Base-by-base conservation (phyloP, 1,284 basidiomycete genomes). In the Puccinia polysora region DNA sequence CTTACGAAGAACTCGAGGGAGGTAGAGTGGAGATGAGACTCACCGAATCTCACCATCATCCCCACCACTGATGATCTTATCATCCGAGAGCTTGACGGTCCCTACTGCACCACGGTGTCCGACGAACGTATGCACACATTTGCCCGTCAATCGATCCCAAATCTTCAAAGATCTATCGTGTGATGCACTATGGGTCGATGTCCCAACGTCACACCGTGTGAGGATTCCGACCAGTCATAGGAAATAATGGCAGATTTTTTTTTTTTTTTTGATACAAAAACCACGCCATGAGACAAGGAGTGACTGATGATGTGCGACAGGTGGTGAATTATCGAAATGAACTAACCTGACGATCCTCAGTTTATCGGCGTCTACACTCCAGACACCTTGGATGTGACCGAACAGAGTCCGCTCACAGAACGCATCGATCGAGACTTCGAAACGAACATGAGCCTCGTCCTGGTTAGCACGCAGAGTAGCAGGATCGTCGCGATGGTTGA, bases 101-200 rank as follows among this genome's bases (percentile, higher is more conserved):
- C 91, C 97, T 58, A 97, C 93, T 2, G 95, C 91, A 34, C 90
- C 93, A 58, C 91, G 86, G 79, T 98, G 96, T 1, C 94, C 95
- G 20, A 96, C 90, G 4, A 98, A 84, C 1, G 96, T 98, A 64
- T 90, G 86, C 20, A 88, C 88, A 77, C 93, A 97, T 73, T 85
- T 85, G 25, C 89, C 91, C 73, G 93, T 88, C 78, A 96, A 92
- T 71, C 89, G 85, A 75, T 90, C 90, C 96, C 96, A 98, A 47
- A 97, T 89, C 76, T 80, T 80, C 5, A 69, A 38, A 15, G 67
- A 69, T 4, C 67, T 2, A 50, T 69, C 67, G 28, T 69, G 67
- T 14, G 67, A 69, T 10, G 53, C 67, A 60, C 67, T 69, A 53
- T 8, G 20, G 30, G n/a, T n/a, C n/a, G n/a, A n/a, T n/a, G n/a